Conservation (phyloP, 805 yeast genomes). For the Candida vaughaniae region DNA sequence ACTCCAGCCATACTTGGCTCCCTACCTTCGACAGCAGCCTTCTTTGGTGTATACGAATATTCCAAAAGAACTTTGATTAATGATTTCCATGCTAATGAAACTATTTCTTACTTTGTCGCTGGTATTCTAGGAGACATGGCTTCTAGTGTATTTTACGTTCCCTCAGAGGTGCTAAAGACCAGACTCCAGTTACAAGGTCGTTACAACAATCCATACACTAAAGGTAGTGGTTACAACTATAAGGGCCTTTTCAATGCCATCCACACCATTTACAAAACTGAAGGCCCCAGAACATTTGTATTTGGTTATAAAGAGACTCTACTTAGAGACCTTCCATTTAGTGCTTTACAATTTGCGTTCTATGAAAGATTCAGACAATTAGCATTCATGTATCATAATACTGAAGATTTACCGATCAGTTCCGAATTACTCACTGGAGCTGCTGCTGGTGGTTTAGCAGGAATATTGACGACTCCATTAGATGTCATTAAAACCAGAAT, state of each 20-base stretch:
- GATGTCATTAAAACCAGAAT: constrained; percentile 91
- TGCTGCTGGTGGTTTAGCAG: constrained; percentile 92
- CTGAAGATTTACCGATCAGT: constrained; percentile 50
- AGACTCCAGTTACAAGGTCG: constrained; percentile 91
- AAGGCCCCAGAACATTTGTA: constrained; percentile 75
- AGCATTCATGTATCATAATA: constrained; percentile 45
- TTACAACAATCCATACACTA: constrained; percentile 72
- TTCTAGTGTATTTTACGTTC: constrained; percentile 86
- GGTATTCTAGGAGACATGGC: constrained; percentile 95
- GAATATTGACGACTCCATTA: constrained; percentile 82
- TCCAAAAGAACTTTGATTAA: constrained; percentile 70
- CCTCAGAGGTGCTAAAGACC: constrained; percentile 92
- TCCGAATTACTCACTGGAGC: constrained; percentile 87
- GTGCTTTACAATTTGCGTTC: constrained; percentile 94
- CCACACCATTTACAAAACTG: constrained; percentile 56
- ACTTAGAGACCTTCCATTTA: constrained; percentile 89
- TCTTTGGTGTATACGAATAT: constrained; percentile 86
- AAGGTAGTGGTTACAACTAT: constrained; percentile 81
- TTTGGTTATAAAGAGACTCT: constrained; percentile 95
- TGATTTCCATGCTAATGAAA: constrained; percentile 67
- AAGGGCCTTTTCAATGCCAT: constrained; percentile 72
- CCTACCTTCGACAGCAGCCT: constrained; percentile 91
- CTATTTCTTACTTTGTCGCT: constrained; percentile 74
- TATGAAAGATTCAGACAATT: constrained; percentile 76
- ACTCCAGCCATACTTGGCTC: constrained; percentile 90